These are phyloP conservation scores for Colletotrichum tropicicola DNA, from an alignment of 2,329 filamentous ascomycete genomes.

Conservation along the genomic window DNA sequence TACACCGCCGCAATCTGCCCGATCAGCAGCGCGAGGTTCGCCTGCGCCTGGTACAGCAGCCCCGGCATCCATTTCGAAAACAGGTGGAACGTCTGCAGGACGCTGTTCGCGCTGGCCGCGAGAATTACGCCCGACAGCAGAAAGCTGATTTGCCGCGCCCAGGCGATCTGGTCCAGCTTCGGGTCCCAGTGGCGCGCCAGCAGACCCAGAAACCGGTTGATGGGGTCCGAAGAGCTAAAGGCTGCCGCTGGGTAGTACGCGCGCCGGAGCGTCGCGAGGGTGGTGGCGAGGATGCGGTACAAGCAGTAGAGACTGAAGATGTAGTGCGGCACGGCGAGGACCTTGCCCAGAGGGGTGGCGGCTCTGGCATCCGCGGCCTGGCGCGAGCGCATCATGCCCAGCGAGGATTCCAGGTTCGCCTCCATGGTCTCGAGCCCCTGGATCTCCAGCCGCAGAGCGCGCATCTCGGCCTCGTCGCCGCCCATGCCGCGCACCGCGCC, in stretches of 20 bases:
- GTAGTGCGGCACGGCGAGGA: slow-evolving; percentile 70
- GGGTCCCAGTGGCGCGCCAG: slow-evolving; percentile 87
- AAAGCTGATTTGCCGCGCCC: slow-evolving; percentile 88
- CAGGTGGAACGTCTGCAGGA: slow-evolving; percentile 85
- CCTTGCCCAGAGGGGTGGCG: slow-evolving; percentile 71
- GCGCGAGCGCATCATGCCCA: slow-evolving; percentile 70
- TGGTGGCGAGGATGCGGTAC: slow-evolving; percentile 81
- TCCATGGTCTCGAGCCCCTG: slow-evolving; percentile 84
- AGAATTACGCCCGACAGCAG: slow-evolving; percentile 85
- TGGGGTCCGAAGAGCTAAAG: slow-evolving; percentile 79
- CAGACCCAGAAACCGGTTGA: slow-evolving; percentile 83
- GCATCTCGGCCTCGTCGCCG: slow-evolving; percentile 66
- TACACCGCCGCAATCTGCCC: slow-evolving; percentile 86
- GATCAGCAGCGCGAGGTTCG: slow-evolving; percentile 81
- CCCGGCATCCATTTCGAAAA: slow-evolving; percentile 79
- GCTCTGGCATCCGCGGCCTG: slow-evolving; percentile 72
- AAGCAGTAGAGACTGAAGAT: slow-evolving; percentile 84
- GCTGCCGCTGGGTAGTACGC: slow-evolving; percentile 50
- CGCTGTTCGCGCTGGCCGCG: slow-evolving; percentile 81
- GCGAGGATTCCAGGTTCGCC: slow-evolving; percentile 71
- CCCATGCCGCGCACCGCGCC: slow-evolving; percentile 74
- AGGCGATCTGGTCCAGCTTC: slow-evolving; percentile 81
- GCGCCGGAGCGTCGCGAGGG: slow-evolving; percentile 73
- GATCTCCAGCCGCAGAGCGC: slow-evolving; percentile 76
- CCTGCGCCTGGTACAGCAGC: slow-evolving; percentile 77